phyloP scores from a whole-genome alignment of 2,329 filamentous ascomycete species.

The Lachnellula occidentalis region DNA sequence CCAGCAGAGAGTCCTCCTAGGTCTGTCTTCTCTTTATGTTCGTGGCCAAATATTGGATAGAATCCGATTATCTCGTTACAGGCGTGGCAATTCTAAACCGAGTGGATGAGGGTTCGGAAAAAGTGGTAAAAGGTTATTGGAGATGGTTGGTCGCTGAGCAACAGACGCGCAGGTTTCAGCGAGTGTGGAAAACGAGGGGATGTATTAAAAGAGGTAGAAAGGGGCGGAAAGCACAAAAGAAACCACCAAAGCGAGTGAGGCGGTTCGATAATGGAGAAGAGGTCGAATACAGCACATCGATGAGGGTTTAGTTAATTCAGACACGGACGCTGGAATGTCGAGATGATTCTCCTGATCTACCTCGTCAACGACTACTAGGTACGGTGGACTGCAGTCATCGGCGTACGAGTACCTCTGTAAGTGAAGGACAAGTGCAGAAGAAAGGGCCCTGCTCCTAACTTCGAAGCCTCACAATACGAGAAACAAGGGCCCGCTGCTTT shows the following conservation, averaged over 20 bases:
- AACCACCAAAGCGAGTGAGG: constrained; percentile 55
- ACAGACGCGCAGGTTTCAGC: constrained; percentile 12
- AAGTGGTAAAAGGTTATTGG: too few relatives aligned
- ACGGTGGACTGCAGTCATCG: too few relatives aligned
- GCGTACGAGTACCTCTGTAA: too few relatives aligned
- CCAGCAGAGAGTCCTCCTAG: background rate
- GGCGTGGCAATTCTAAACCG: too few relatives aligned
- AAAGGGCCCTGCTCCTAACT: background rate
- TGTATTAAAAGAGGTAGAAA: constrained; percentile 17
- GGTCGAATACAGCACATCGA: constrained; percentile 10
- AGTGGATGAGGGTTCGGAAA: background rate
- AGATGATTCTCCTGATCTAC: background rate
- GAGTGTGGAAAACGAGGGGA: constrained; percentile 10
- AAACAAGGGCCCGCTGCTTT: background rate
- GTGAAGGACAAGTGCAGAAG: background rate
- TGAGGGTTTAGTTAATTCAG: constrained; percentile 14
- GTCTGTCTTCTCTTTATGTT: background rate
- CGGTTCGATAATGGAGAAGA: constrained; percentile 24
- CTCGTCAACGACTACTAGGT: too few relatives aligned
- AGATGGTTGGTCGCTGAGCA: constrained; percentile 19
- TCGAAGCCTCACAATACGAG: background rate
- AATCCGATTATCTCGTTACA: too few relatives aligned
- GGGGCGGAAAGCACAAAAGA: constrained; percentile 29
- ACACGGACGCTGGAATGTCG: background rate
- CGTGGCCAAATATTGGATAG: too few relatives aligned